phyloP scores from a whole-genome alignment of 805 yeast species.

The Sugiyamaella americana region DNA sequence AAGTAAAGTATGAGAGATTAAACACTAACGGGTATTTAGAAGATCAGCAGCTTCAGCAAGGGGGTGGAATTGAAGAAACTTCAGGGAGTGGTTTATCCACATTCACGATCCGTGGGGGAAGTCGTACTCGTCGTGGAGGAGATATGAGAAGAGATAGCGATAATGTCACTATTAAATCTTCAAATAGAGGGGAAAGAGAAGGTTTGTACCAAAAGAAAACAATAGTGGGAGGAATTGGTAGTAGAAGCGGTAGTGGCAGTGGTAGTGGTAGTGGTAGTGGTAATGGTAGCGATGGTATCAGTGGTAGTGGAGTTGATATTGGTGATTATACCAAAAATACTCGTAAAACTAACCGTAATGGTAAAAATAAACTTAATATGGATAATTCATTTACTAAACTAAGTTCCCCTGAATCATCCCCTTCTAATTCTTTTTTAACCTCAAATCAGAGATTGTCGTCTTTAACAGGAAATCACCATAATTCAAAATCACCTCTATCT shows the following conservation, averaged over 20 bases:
- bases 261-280: neutral
- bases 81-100: too few relatives aligned
- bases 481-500: neutral
- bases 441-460: constrained; percentile 7
- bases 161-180: neutral
- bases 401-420: neutral
- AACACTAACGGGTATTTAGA: too few relatives aligned
- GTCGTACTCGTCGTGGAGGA: neutral
- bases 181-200: too few relatives aligned
- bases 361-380: too few relatives aligned
- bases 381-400: too few relatives aligned
- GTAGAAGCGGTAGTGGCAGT: neutral
- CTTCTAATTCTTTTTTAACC: neutral
- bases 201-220: neutral
- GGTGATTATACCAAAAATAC: neutral
- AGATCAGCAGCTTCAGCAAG: too few relatives aligned
- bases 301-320: neutral
- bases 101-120: too few relatives aligned
- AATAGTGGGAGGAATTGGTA: neutral
- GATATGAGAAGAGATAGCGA: neutral
- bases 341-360: too few relatives aligned
- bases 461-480: constrained; percentile 2
- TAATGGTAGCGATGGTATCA: neutral
- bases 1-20: too few relatives aligned
- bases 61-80: too few relatives aligned